A percentile compares a stretch with the other conserved stretches of the same genome.
Evolutionary conservation across 352 stramenopile species (phyloP).

Genomic region (Elongisporangium anandrum): DNA sequence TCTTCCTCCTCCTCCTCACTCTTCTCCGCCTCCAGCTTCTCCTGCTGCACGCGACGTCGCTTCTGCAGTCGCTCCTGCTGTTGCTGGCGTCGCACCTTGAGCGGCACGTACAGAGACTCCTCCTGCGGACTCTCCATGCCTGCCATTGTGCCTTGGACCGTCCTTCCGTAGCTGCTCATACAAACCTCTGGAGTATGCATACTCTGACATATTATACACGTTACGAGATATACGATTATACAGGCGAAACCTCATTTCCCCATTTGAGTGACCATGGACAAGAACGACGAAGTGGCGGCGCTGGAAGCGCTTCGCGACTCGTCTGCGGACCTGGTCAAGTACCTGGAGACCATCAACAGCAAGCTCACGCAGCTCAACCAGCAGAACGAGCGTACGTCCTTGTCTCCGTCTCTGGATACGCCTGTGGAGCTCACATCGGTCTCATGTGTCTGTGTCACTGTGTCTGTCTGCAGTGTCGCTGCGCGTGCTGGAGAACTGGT

Average conservation of each 20-base stretch:
- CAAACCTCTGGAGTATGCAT: background rate
- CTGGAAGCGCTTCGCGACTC: constrained; percentile 76
- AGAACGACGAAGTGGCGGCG: constrained; percentile 77
- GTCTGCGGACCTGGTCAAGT: constrained; percentile 69
- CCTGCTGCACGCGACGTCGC: constrained; percentile 43
- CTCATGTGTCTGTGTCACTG: too few relatives aligned
- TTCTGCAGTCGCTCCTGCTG: constrained; percentile 62
- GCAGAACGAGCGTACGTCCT: constrained; percentile 70
- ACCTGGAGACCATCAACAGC: constrained; percentile 67
- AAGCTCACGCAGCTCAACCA: constrained; percentile 76
- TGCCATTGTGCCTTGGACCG: constrained; percentile 2
- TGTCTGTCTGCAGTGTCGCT: constrained; percentile 43
- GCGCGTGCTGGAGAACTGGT: constrained; percentile 80
- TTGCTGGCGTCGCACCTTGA: constrained; percentile 66
- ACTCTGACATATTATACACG: background rate
- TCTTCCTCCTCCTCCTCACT: constrained; percentile 8
- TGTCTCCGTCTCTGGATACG: background rate
- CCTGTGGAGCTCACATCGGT: background rate
- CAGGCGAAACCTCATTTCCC: background rate
- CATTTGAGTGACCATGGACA: constrained; percentile 34
- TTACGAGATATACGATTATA: background rate
- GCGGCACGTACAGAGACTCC: constrained; percentile 70
- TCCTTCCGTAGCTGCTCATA: background rate
- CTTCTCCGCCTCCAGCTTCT: constrained; percentile 37
- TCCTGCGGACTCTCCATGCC: constrained; percentile 12